Conservation (phyloP, 257 asterid genomes). For the Anisodus tanguticus region DNA sequence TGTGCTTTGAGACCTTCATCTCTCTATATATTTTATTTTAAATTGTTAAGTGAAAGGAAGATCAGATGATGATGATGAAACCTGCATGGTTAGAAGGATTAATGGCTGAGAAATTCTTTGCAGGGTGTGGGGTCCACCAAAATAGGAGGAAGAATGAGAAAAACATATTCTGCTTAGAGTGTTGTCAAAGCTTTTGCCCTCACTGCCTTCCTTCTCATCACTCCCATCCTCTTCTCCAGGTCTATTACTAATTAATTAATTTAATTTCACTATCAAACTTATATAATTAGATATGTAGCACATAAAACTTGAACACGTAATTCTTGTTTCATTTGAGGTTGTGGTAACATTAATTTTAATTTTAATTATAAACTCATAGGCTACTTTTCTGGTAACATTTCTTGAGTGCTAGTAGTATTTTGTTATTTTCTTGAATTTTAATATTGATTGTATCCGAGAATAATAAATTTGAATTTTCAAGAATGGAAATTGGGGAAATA, state of each 20-base stretch:
- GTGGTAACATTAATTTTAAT: not conserved
- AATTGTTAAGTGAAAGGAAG: constrained; percentile 30
- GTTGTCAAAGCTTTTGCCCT: constrained; percentile 84
- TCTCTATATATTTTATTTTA: not conserved
- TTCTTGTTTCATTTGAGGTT: not conserved
- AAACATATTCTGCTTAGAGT: constrained; percentile 81
- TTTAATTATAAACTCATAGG: not conserved
- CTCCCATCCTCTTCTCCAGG: constrained; percentile 78
- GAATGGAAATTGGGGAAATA: not conserved
- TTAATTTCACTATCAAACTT: too few species aligned
- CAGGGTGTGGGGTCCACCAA: constrained; percentile 61
- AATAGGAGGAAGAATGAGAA: constrained; percentile 74
- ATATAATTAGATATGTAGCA: not conserved
- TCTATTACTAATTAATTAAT: not conserved
- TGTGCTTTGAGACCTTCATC: not conserved
- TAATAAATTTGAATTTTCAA: not conserved
- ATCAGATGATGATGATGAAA: constrained; percentile 33
- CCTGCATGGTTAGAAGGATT: constrained; percentile 92
- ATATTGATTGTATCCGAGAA: too few species aligned
- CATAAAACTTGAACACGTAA: not conserved
- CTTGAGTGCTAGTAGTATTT: not conserved
- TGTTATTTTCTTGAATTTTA: not conserved
- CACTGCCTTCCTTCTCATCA: constrained; percentile 81
- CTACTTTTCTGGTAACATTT: not conserved
- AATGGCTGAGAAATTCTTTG: constrained; percentile 74